Evolutionary conservation across 164 flowering plant species (phyloP), one percentile per base, ranked within the genome.

Genomic region (Paratinospora sagittata): DNA sequence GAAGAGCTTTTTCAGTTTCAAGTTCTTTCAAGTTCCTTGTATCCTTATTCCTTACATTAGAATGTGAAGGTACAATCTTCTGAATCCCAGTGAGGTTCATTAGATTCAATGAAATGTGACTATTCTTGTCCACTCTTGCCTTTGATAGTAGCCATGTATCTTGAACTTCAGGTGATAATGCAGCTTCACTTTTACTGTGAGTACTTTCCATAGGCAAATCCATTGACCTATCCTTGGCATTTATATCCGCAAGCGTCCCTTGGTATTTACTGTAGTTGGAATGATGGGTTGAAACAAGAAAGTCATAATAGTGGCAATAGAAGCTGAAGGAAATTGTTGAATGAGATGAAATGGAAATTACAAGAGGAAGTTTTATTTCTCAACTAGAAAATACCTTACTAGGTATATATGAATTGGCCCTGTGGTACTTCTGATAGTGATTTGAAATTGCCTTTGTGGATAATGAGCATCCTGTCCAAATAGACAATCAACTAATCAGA

Each of bases 341-440:
- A 68, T 26, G 37, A 27, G 3, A 52, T 12, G 58, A 27, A 43
- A 27, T 30, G 37, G 52, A 1, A 14, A 26, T 13, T 13, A 55
- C 34, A 17, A 64, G 17, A 49, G 24, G 63, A 47, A 27, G 26
- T 23, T 66, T 36, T 34, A 39, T 3, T 19, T 63, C 21, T 14
- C 41, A 70, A 65, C 57, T 47, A 65, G 27, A 69, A 64, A 55
- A 61, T 80, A 90, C 96, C 91, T 90, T 72, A 87, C 64, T 52
- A 89, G 84, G 73, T 81, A 89, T 75, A 84, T 33, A 70, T 82
- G 81, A 43, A 90, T 86, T 37, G 93, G 93, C 45, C 90, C 96
- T 4, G 83, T 82, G 26, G 78, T 73, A 78, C 93, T 89, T 80
- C 90, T 85, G 57, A 90, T 63, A 34, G 81, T 82, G 78, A 89